Evolutionary conservation across 169 alveolate genomes (phyloP), one percentile per base, ranked within the genome.

Genomic region (Babesia divergens): DNA sequence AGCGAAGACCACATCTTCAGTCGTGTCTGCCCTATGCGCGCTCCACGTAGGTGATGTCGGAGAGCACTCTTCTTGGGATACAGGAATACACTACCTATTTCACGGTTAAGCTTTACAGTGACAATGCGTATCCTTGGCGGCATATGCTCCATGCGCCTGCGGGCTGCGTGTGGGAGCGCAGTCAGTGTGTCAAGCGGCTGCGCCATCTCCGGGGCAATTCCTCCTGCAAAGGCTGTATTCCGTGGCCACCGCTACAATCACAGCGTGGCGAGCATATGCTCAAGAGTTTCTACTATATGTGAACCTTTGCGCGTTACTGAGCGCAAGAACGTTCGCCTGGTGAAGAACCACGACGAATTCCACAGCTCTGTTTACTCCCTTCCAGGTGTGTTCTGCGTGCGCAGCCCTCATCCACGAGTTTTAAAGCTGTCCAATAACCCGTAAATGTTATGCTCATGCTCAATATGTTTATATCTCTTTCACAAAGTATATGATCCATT

Each of bases 351-450:
- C 20, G n/a, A 43, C 37, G 72, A 62, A 37, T 62, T 62, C 46
- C 42, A 62, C 72, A 46, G 28, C 26, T 20, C 59, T 18, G 72
- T 62, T 3, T 62, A 62, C 35, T 42, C 59, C 1, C n/a, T 44
- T 29, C 72, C 72, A 32, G 72, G 72, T 62, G n/a, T 22, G 72
- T 44, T n/a, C n/a, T n/a, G n/a, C n/a, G n/a, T n/a, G n/a, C n/a
- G n/a, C n/a, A n/a, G n/a, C n/a, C n/a, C n/a, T n/a, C n/a, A n/a
- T n/a, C n/a, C n/a, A n/a, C n/a, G n/a, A n/a, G n/a, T n/a, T n/a
- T n/a, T n/a, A n/a, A n/a, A n/a, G n/a, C n/a, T n/a, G n/a, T n/a
- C n/a, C n/a, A n/a, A n/a, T n/a, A n/a, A n/a, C n/a, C n/a, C n/a
- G n/a, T n/a, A n/a, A n/a, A n/a, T n/a, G n/a, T n/a, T n/a, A n/a